phyloP scores from a whole-genome alignment of 192 early-diverging fungal genomes.

The Coemansia aciculifera region DNA sequence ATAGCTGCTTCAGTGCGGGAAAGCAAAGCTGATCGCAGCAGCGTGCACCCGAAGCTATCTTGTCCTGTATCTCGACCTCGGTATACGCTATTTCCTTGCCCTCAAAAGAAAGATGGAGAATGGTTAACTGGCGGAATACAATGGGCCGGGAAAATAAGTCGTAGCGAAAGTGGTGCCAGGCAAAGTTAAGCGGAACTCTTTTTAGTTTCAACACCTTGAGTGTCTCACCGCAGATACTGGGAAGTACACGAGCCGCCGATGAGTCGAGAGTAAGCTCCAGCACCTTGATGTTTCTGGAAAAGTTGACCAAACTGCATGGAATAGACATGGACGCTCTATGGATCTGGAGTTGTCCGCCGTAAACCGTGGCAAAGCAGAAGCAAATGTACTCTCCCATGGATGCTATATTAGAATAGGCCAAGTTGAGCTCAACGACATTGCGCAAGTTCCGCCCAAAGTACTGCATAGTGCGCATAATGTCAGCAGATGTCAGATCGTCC shows the following conservation, averaged over 20 bases:
- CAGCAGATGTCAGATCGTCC: too few relatives aligned
- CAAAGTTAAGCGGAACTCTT: background rate
- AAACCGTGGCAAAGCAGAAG: background rate
- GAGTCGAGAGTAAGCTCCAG: background rate
- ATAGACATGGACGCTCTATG: background rate
- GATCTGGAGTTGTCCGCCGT: background rate
- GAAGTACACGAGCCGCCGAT: background rate
- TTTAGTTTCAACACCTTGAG: background rate
- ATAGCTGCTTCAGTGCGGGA: background rate
- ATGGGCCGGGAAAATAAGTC: background rate
- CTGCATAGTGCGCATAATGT: too few relatives aligned
- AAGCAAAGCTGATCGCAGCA: background rate
- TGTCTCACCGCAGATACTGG: background rate
- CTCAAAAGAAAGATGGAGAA: background rate
- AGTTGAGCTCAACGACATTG: background rate
- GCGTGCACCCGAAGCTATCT: background rate
- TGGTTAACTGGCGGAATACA: background rate
- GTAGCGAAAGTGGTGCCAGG: slow-evolving; percentile 4
- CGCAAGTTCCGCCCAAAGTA: background rate
- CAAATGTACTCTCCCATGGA: background rate
- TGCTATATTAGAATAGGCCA: background rate
- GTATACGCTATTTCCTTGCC: background rate
- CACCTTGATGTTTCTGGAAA: background rate
- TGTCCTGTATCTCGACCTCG: background rate
- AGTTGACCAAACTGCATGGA: background rate